These are phyloP conservation scores for Musa itinerans DNA, from an alignment of 176 grass and related monocot species.

Conservation along the genomic window DNA sequence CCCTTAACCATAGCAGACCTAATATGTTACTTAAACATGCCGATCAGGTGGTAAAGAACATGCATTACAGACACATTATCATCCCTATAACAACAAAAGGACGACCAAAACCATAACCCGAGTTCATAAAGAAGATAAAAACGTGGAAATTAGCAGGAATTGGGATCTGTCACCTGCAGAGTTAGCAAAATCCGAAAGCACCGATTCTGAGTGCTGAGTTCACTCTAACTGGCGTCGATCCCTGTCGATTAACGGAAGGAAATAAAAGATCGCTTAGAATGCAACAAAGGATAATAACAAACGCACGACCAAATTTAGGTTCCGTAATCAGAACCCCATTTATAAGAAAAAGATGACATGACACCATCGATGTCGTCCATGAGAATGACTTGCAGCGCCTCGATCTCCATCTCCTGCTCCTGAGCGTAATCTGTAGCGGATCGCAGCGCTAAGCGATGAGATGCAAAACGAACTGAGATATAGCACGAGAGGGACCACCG, in stretches of 20 bases:
- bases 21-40: not conserved
- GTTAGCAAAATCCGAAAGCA: slow-evolving; percentile 87
- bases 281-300: slow-evolving; percentile 6
- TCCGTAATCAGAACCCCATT: too few relatives aligned
- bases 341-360: too few relatives aligned
- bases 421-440: slow-evolving; percentile 52
- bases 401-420: slow-evolving; percentile 97
- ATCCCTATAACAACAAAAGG: too few relatives aligned
- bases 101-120: not conserved
- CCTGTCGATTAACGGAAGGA: slow-evolving; percentile 25
- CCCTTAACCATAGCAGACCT: not conserved
- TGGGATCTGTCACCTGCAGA: slow-evolving; percentile 44
- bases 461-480: not conserved
- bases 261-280: not conserved
- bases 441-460: not conserved
- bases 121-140: slow-evolving; percentile 19
- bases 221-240: slow-evolving; percentile 76
- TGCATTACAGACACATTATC: too few relatives aligned
- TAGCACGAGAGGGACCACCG: not conserved
- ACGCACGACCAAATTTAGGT: not conserved
- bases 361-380: slow-evolving; percentile 86
- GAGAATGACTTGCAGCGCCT: slow-evolving; percentile 86
- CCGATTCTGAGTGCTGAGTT: slow-evolving; percentile 46
- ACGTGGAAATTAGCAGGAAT: not conserved
- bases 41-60: too few relatives aligned